Conservation (phyloP, 2,329 filamentous ascomycete genomes). For the Beauveria australis region DNA sequence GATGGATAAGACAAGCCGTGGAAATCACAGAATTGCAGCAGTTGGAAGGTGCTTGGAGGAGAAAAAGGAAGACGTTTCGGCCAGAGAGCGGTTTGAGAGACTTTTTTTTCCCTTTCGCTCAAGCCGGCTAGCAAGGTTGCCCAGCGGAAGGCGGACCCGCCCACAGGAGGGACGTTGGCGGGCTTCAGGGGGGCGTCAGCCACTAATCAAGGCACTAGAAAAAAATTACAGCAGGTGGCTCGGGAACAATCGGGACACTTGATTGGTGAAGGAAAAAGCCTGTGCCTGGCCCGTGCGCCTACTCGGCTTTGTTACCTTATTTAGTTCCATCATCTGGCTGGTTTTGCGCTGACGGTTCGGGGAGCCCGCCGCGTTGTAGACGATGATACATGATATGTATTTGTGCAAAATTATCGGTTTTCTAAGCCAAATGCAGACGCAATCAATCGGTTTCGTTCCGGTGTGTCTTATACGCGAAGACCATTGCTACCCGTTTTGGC, state of each 20-base stretch:
- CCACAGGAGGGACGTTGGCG: background rate
- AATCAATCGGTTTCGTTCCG: too few species aligned
- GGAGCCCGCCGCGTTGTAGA: background rate
- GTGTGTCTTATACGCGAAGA: too few species aligned
- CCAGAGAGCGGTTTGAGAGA: conserved; percentile 10
- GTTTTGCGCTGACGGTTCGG: background rate
- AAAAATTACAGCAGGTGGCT: conserved; percentile 6
- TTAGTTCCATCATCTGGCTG: background rate
- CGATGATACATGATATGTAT: background rate
- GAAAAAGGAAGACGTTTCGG: conserved; percentile 7
- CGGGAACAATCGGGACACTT: conserved; percentile 10
- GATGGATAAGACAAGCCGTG: conserved; percentile 12
- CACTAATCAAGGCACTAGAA: conserved; percentile 1
- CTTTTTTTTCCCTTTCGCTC: conserved; percentile 9
- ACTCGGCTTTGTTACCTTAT: background rate
- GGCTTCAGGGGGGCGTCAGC: background rate
- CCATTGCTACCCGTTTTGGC: too few species aligned
- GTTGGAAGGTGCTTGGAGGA: conserved; percentile 10
- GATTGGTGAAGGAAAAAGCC: conserved; percentile 5
- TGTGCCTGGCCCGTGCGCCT: conserved; percentile 2
- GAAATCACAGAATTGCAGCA: conserved; percentile 9
- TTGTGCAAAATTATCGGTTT: too few species aligned
- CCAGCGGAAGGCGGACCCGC: conserved; percentile 3
- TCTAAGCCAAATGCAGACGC: too few species aligned
- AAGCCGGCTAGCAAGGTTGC: background rate